Evolutionary conservation across 169 alveolate species (phyloP).

Genomic region (Haemoproteus tartakovskyi): DNA sequence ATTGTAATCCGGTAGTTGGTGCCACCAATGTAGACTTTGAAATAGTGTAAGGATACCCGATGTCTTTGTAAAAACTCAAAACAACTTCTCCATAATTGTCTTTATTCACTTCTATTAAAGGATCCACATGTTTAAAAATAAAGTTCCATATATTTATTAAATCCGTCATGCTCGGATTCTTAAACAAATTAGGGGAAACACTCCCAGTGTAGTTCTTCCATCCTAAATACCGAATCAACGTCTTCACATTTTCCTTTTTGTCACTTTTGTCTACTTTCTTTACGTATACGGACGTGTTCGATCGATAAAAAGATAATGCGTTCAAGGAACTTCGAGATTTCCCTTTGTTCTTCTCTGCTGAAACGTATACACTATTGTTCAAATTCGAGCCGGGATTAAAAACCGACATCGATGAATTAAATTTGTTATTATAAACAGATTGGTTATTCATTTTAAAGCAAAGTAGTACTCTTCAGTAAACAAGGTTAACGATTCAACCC

Average conservation of each 20-base stretch:
- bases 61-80: conserved; percentile 69
- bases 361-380: conserved; percentile 40
- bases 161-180: conserved; percentile 65
- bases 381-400: conserved; percentile 24
- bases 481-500: too few relatives aligned
- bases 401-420: conserved; percentile 48
- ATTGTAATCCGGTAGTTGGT: conserved; percentile 80
- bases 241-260: conserved; percentile 61
- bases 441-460: conserved; percentile 46
- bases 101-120: conserved; percentile 57
- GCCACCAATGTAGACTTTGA: conserved; percentile 79
- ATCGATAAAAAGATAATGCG: conserved; percentile 38
- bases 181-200: conserved; percentile 57
- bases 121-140: conserved; percentile 64
- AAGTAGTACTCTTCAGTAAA: too few relatives aligned
- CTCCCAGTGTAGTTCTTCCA: conserved; percentile 63
- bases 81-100: conserved; percentile 66
- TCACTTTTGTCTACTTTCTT: conserved; percentile 56
- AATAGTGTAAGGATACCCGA: conserved; percentile 79
- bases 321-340: conserved; percentile 52
- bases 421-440: conserved; percentile 61
- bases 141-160: conserved; percentile 64
- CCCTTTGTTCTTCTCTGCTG: conserved; percentile 46
- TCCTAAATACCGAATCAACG: conserved; percentile 60
- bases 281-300: conserved; percentile 60